These are phyloP conservation scores for Lactarius psammicola DNA, from an alignment of 768 basidiomycete genomes.

Conservation along the genomic window DNA sequence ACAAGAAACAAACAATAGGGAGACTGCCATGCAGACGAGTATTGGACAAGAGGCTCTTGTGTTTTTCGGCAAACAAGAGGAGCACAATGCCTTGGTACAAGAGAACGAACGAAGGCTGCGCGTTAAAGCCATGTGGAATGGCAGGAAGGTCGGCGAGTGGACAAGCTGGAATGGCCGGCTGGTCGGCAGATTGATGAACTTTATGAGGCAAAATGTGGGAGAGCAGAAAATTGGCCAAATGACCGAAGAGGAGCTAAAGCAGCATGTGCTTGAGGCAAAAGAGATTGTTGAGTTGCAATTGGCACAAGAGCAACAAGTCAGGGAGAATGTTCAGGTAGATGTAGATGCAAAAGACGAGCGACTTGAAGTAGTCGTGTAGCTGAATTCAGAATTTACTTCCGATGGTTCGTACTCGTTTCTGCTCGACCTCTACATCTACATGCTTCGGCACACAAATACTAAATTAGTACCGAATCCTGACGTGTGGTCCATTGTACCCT, in stretches of 20 bases:
- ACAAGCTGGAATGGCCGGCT: slow-evolving; percentile 46
- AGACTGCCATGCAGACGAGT: background rate
- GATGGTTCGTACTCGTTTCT: too few species aligned
- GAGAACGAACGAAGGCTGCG: slow-evolving; percentile 34
- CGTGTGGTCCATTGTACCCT: too few species aligned
- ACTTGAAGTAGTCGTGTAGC: background rate
- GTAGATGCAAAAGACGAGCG: background rate
- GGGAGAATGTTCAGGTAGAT: background rate
- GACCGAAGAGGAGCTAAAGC: slow-evolving; percentile 27
- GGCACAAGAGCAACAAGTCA: background rate
- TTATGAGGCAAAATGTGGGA: slow-evolving; percentile 46
- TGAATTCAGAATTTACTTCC: too few species aligned
- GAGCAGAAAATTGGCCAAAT: slow-evolving; percentile 41
- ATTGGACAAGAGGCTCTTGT: slow-evolving; percentile 47
- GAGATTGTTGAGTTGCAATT: slow-evolving; percentile 10
- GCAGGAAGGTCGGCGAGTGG: slow-evolving; percentile 54
- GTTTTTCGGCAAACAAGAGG: slow-evolving; percentile 51
- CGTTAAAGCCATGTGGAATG: slow-evolving; percentile 49
- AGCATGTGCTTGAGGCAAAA: slow-evolving; percentile 19
- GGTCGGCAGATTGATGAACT: slow-evolving; percentile 53
- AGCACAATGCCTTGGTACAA: slow-evolving; percentile 42
- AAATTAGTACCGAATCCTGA: too few species aligned
- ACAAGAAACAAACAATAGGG: background rate
- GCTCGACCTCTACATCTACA: too few species aligned
- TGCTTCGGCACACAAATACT: too few species aligned